Evolutionary conservation across 2,329 filamentous ascomycete species (phyloP).

Genomic region (Xylaria sp.): DNA sequence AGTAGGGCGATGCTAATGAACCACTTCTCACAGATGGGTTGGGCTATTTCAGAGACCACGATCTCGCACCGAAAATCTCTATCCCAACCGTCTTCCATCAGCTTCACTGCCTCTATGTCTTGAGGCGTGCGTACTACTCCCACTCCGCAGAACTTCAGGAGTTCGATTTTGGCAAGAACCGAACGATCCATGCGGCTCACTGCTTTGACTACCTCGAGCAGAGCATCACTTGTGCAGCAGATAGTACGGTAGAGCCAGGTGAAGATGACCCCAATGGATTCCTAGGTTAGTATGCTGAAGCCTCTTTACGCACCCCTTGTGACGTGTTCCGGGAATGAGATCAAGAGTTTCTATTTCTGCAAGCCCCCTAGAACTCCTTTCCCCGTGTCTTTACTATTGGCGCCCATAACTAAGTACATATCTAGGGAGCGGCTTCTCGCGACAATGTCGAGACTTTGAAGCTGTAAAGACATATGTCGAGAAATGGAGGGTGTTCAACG

Average conservation of each 20-base stretch:
- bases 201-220: conserved; percentile 38
- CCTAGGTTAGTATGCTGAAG: conserved; percentile 5
- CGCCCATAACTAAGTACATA: background rate
- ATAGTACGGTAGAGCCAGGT: conserved; percentile 32
- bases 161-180: conserved; percentile 36
- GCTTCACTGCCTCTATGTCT: conserved; percentile 35
- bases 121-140: conserved; percentile 35
- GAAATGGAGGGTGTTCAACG: conserved; percentile 34
- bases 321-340: background rate
- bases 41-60: conserved; percentile 33
- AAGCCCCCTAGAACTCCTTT: background rate
- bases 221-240: conserved; percentile 29
- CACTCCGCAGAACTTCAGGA: conserved; percentile 19
- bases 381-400: background rate
- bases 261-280: conserved; percentile 27
- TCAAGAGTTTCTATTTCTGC: background rate
- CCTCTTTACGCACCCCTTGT: background rate
- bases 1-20: background rate
- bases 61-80: conserved; percentile 26
- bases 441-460: conserved; percentile 30
- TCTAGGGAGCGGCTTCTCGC: conserved; percentile 31
- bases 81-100: conserved; percentile 35
- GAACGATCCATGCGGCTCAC: conserved; percentile 27
- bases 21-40: conserved; percentile 26
- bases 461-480: conserved; percentile 31